Conservation (phyloP, 2,329 filamentous ascomycete species). For the Fonsecaea monophora region DNA sequence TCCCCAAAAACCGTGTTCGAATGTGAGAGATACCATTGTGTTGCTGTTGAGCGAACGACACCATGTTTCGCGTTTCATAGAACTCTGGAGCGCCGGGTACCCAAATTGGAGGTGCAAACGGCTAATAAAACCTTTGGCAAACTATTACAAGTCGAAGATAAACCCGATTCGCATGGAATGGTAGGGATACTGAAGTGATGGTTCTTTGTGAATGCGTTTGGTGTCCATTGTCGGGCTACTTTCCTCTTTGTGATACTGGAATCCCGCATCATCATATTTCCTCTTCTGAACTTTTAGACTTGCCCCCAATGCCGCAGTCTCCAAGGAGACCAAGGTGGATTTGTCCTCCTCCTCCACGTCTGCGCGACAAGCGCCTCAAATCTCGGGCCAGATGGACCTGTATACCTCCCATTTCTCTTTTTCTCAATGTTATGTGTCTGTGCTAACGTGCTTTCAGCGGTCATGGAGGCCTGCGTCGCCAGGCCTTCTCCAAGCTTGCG, state of each 20-base stretch:
- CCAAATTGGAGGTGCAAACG: too few relatives aligned
- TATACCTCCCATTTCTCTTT: constrained; percentile 11
- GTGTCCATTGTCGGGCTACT: too few relatives aligned
- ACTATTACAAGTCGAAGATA: too few relatives aligned
- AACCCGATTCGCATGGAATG: too few relatives aligned
- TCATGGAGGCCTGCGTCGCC: constrained; percentile 45
- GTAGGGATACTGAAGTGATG: too few relatives aligned
- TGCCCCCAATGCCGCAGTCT: constrained; percentile 3
- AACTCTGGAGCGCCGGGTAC: too few relatives aligned
- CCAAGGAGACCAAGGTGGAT: constrained; percentile 1
- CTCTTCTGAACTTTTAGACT: not conserved
- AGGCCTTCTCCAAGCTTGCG: constrained; percentile 54
- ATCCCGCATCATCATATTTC: constrained; percentile 11
- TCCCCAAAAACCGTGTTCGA: too few relatives aligned
- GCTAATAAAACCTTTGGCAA: too few relatives aligned
- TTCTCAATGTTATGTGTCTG: not conserved
- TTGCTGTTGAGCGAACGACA: not conserved
- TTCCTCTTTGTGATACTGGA: too few relatives aligned
- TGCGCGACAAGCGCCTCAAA: constrained; percentile 17
- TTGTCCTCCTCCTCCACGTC: not conserved
- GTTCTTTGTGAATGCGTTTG: too few relatives aligned
- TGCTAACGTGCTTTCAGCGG: constrained; percentile 26
- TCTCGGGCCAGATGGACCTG: constrained; percentile 33
- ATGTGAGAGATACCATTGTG: too few relatives aligned
- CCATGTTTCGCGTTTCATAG: too few relatives aligned